Evolutionary conservation across 805 yeast species (phyloP), one percentile per base, ranked within the genome.

Genomic region (Candida succiphila): DNA sequence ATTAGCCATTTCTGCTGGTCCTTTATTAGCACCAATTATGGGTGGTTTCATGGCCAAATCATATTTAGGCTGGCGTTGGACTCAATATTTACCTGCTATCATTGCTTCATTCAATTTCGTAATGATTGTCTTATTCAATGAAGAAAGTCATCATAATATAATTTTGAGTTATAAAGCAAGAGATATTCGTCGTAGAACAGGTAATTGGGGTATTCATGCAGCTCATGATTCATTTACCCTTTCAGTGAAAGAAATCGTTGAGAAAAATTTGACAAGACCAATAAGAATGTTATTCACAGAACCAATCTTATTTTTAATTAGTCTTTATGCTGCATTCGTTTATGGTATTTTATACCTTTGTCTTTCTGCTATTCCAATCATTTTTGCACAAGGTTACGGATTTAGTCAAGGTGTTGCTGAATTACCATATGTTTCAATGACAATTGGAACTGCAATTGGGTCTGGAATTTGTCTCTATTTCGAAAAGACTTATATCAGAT

Each of bases 41-140:
- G 84, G 88, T 38, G 78, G 78, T 0, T 83, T 78, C 53, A 74
- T 79, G 29, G 52, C 58, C 31, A 68, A 74, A 36, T 6, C 25
- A 7, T 61, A 67, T 35, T 60, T 86, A 28, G 84, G 86, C 14
- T 84, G 94, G 94, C 66, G 95, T 50, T 85, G 94, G 94, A 69
- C 83, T 10, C 68, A 65, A 41, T 85, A 83, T 53, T 59, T 84
- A 36, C 67, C 78, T 2, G 89, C 83, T 40, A 75, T 82, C 35
- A 54, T 79, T 52, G 53, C 69, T 4, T 61, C 70, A 10, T 44
- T 62, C 1, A 41, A 50, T 9, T 36, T 50, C 14, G 47, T 67
- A 1, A 37, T 59, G 12, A 51, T 64, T 15, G 37, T 62, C 0
- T 43, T 80, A n/a, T 62, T 73, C 37, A 61, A 61, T 38, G 68